Evolutionary conservation across 208 protist species (phyloP), one percentile per base, ranked within the genome.

Genomic region (Vickermania ingenoplastis): DNA sequence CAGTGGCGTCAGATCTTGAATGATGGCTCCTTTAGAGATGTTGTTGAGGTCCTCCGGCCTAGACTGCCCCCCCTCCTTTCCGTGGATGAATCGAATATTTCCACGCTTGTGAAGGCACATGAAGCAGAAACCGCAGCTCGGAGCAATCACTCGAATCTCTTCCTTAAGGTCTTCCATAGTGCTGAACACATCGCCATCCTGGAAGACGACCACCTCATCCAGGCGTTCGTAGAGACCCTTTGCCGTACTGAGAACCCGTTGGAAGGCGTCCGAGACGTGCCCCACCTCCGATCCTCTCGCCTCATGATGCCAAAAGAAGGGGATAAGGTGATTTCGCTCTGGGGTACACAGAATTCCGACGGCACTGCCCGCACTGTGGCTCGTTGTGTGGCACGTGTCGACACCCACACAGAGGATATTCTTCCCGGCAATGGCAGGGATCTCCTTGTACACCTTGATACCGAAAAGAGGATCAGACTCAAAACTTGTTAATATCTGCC

Each of bases 61-160:
- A 1, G n/a, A 28, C 17, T 45, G 22, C 24, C 24, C 48, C 17
- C 36, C 59, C 14, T 29, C 1, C 1, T 30, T 17, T 14, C 29
- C 49, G 69, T 88, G 80, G 2, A 92, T 71, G 69, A 96, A 92
- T 53, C 89, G 89, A 31, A 92, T 75, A 59, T 96, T 92, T 45
- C 81, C 83, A 13, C 86, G 77, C 73, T 96, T 96, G 74, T 93
- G 89, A 26, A 96, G 78, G 57, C 86, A 93, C 73, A 92, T 78
- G 50, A 91, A 96, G 3, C 86, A 92, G 26, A 95, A 73, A n/a
- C 88, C 88, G 55, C 85, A 91, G 17, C 51, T 50, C 1, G 77
- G 77, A 49, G 76, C 59, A 56, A 57, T 55, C 31, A 60, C 45
- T 25, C 64, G 59, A 30, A 96, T 36, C 45, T 83, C 69, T 24